These are phyloP conservation scores for Planoprotostelium fungivorum DNA, from an alignment of 78 protist genomes.

Conservation along the genomic window DNA sequence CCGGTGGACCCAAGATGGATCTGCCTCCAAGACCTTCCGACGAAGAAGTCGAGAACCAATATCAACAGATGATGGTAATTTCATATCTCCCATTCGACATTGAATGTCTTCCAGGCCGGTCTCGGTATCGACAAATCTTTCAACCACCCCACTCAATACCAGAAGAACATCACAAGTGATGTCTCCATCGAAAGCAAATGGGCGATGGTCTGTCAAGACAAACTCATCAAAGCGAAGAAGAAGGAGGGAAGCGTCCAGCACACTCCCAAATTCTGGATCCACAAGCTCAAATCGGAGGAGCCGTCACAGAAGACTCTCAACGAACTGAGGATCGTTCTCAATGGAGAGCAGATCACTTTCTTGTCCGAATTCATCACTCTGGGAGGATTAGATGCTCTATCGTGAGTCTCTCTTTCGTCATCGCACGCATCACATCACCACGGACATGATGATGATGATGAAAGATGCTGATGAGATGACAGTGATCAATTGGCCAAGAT, in stretches of 20 bases:
- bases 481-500: neutral
- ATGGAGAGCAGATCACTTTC: neutral
- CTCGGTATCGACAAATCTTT: neutral
- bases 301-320: neutral
- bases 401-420: neutral
- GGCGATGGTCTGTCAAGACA: neutral
- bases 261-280: neutral
- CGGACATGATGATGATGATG: too few species aligned
- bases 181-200: neutral
- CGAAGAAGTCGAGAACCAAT: neutral
- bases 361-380: neutral
- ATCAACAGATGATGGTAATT: neutral
- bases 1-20: neutral
- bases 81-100: too few species aligned
- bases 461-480: neutral
- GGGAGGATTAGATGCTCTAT: neutral
- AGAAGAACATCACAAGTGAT: neutral
- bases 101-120: neutral
- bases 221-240: neutral
- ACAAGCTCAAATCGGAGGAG: neutral
- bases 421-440: neutral
- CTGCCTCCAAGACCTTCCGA: neutral
- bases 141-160: neutral
- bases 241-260: neutral
- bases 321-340: neutral